Evolutionary conservation across 768 basidiomycete species (phyloP).

Genomic region (Peribolospora baueri): DNA sequence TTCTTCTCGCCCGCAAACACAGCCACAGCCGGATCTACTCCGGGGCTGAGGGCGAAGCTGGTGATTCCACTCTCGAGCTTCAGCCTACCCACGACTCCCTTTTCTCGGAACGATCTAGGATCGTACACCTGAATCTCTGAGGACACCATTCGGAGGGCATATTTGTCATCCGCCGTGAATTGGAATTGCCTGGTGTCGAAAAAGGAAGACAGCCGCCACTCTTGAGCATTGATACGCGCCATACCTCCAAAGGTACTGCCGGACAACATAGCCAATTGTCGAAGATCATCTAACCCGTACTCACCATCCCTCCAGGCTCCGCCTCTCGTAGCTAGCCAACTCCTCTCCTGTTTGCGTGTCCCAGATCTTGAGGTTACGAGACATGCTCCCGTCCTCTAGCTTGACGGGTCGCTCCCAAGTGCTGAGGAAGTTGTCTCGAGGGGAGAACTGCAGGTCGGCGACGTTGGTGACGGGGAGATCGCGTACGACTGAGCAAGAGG

Average conservation of each 20-base stretch:
- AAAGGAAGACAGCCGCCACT: not conserved
- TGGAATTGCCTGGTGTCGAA: slow-evolving; percentile 33
- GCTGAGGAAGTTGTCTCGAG: slow-evolving; percentile 72
- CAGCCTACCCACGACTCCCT: slow-evolving; percentile 57
- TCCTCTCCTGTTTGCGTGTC: slow-evolving; percentile 64
- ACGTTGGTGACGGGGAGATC: slow-evolving; percentile 51
- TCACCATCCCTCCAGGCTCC: slow-evolving; percentile 65
- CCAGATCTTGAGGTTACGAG: slow-evolving; percentile 86
- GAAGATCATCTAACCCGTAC: not conserved
- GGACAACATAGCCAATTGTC: too few species aligned
- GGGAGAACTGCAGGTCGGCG: slow-evolving; percentile 73
- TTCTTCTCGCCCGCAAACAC: slow-evolving; percentile 88
- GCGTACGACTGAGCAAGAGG: slow-evolving; percentile 42
- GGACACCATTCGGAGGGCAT: slow-evolving; percentile 55
- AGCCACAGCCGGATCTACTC: slow-evolving; percentile 66
- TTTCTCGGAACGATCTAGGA: slow-evolving; percentile 45
- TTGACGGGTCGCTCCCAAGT: slow-evolving; percentile 93
- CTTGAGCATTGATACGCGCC: too few species aligned
- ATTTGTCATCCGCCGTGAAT: slow-evolving; percentile 69
- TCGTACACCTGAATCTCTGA: slow-evolving; percentile 63
- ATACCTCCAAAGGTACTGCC: too few species aligned
- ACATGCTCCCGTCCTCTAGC: slow-evolving; percentile 66
- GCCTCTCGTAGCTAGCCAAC: slow-evolving; percentile 65
- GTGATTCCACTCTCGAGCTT: slow-evolving; percentile 53
- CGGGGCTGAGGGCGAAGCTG: slow-evolving; percentile 50